phyloP scores from a whole-genome alignment of 352 stramenopile genomes.

The Peronosclerospora sorghi region DNA sequence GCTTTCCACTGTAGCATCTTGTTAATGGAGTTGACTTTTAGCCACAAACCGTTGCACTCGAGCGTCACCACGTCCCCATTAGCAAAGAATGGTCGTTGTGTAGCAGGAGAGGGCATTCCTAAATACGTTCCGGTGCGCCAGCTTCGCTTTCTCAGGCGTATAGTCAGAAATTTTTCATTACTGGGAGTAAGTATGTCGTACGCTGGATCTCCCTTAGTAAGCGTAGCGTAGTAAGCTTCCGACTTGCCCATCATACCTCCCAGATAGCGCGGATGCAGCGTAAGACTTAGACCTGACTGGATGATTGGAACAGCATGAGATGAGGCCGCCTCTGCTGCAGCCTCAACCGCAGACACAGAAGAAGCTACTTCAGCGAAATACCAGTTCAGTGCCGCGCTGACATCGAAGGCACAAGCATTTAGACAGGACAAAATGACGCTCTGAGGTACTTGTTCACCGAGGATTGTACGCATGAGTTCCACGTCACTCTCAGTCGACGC shows the following conservation, averaged over 20 bases:
- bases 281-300: constrained; percentile 63
- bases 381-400: constrained; percentile 78
- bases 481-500: constrained; percentile 45
- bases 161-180: constrained; percentile 78
- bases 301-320: constrained; percentile 28
- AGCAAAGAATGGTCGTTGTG: constrained; percentile 55
- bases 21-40: constrained; percentile 59
- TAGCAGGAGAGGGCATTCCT: constrained; percentile 18
- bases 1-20: constrained; percentile 83
- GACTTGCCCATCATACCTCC: constrained; percentile 79
- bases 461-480: constrained; percentile 82
- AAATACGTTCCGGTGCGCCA: constrained; percentile 36
- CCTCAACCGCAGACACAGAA: constrained; percentile 6
- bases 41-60: constrained; percentile 81
- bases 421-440: constrained; percentile 78
- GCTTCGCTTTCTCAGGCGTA: constrained; percentile 66
- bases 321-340: not conserved
- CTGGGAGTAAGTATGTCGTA: constrained; percentile 79
- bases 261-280: constrained; percentile 52
- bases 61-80: constrained; percentile 83
- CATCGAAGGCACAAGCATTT: constrained; percentile 74
- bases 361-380: constrained; percentile 76
- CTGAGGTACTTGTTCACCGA: constrained; percentile 77
- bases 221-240: constrained; percentile 75
- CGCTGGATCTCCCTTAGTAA: constrained; percentile 50